Evolutionary conservation across 441 rosid genomes (phyloP).

Genomic region (Mallotus japonicus): DNA sequence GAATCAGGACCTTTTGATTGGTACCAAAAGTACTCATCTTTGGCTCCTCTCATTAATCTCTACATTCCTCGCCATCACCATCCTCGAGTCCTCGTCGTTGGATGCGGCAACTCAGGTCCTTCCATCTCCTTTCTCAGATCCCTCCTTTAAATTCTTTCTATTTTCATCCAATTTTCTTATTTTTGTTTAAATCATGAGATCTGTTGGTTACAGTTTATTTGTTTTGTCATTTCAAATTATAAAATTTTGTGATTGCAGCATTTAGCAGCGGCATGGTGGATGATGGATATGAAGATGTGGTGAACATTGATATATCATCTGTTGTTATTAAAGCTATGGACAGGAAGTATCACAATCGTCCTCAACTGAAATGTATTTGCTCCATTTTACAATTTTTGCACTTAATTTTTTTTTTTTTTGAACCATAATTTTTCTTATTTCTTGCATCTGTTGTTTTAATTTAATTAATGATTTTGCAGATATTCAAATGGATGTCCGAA

Average conservation of each 20-base stretch:
- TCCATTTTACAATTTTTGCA: neutral
- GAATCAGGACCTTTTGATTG: slow-evolving; percentile 83
- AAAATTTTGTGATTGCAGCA: slow-evolving; percentile 31
- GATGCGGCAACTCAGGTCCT: slow-evolving; percentile 84
- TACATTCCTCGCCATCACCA: slow-evolving; percentile 52
- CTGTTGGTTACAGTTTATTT: neutral
- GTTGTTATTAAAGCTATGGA: slow-evolving; percentile 70
- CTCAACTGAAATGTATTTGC: slow-evolving; percentile 67
- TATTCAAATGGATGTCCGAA: slow-evolving; percentile 72
- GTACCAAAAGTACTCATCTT: slow-evolving; percentile 79
- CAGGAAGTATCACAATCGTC: slow-evolving; percentile 47
- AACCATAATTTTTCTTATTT: neutral
- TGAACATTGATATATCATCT: slow-evolving; percentile 68
- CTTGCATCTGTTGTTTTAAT: neutral
- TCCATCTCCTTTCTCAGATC: slow-evolving; percentile 10
- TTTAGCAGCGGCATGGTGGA: slow-evolving; percentile 78
- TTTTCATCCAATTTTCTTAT: neutral
- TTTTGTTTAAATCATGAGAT: neutral
- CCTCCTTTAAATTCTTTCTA: neutral
- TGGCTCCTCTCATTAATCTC: slow-evolving; percentile 74
- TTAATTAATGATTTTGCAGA: slow-evolving; percentile 37
- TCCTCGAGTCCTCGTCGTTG: slow-evolving; percentile 60
- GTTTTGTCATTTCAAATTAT: neutral
- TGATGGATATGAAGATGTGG: slow-evolving; percentile 74
- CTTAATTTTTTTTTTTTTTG: too few relatives aligned